These are phyloP conservation scores for Nevesoporus exiguus DNA, from an alignment of 768 basidiomycete species.

Conservation along the genomic window DNA sequence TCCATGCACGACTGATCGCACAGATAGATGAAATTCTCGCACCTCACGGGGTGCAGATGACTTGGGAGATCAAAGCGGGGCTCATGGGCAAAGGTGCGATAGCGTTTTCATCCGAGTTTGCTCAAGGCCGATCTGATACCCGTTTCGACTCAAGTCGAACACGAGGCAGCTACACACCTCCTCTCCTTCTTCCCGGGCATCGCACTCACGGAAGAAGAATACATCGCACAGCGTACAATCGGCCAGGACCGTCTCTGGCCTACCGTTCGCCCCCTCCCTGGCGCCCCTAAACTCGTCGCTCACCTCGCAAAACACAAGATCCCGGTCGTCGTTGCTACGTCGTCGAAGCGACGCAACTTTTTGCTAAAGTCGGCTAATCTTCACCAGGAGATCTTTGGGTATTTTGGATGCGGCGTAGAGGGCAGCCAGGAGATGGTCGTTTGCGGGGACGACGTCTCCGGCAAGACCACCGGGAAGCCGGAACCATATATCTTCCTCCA, in stretches of 20 bases:
- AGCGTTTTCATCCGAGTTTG: neutral
- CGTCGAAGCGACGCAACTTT: constrained; percentile 64
- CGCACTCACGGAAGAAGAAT: constrained; percentile 57
- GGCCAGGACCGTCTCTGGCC: constrained; percentile 69
- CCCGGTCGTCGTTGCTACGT: constrained; percentile 81
- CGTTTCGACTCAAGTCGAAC: constrained; percentile 47
- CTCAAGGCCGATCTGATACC: neutral
- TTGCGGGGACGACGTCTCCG: constrained; percentile 67
- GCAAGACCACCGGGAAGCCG: constrained; percentile 68
- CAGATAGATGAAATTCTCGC: constrained; percentile 65
- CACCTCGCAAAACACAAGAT: constrained; percentile 67
- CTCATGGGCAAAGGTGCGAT: constrained; percentile 79
- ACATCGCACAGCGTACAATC: constrained; percentile 51
- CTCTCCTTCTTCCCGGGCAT: constrained; percentile 78
- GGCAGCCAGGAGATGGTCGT: constrained; percentile 48
- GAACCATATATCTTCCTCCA: constrained; percentile 77
- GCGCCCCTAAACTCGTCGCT: constrained; percentile 60
- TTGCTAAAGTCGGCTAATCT: constrained; percentile 65
- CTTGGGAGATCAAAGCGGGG: constrained; percentile 86
- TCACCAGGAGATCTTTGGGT: constrained; percentile 49
- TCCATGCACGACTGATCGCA: neutral
- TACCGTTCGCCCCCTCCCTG: constrained; percentile 68
- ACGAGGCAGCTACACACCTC: constrained; percentile 59
- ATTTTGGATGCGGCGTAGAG: constrained; percentile 24
- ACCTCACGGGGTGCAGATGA: constrained; percentile 71